Base-by-base conservation (phyloP, 768 basidiomycete species). In the Coprinopsis marcescibilis region DNA sequence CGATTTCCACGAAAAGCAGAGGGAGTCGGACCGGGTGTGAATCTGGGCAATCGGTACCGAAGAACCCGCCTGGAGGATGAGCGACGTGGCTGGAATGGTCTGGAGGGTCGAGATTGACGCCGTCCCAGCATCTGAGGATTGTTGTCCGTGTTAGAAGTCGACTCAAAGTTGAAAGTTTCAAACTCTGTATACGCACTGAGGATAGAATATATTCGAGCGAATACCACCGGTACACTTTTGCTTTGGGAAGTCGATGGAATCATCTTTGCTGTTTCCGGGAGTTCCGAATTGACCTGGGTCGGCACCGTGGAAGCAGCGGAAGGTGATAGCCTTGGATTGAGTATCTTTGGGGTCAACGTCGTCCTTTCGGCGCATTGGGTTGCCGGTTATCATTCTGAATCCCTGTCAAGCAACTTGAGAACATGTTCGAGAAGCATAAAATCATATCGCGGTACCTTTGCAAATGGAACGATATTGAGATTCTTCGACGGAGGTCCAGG, bases 1-100 rank as follows among this genome's bases (percentile, higher is more conserved):
- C 46, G n/a, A 48, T 52, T 26, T 52, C 51, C 10, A 52, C 36
- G 47, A 52, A 52, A 14, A 52, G 24, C 6, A 52, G 36, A 3
- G 51, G 51, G 11, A 52, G 17, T 10, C 46, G n/a, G 12, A 52
- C 43, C 11, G 51, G 51, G 26, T 52, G 51, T 5, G 42, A 37
- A n/a, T 24, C 21, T 11, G 51, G 51, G 20, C 51, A 52, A 2
- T 25, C 27, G 7, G 33, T 21, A 25, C 41, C 35, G 32, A 48
- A 49, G 43, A 48, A 45, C 14, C 40, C 26, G 10, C 50, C 50
- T 10, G 30, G 11, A 3, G 34, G 40, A 38, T 49, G 43, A 7
- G 48, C 17, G 24, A 49, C 48, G 19, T 49, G 48, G 42, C 48
- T 49, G 26, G 30, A 24, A 35, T 49, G 48, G 34, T 49, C 48